Evolutionary conservation across 139 green algal genomes (phyloP), one percentile per base, ranked within the genome.

Genomic region (Desmodesmus armatus): DNA sequence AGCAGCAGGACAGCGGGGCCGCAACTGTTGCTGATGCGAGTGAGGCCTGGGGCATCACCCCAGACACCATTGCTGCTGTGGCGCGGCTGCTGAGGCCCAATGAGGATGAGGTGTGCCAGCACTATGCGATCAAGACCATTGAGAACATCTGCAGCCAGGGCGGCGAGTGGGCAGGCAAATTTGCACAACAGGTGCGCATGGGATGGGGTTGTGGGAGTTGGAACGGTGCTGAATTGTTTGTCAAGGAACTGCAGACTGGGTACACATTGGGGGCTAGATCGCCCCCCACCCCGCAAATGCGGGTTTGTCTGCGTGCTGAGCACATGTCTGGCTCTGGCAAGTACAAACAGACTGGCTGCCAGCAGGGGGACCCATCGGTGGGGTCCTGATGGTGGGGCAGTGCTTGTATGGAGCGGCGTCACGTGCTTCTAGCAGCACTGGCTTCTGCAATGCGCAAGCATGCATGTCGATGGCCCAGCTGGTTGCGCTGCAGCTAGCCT

Each of bases 51-150:
- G 71, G 82, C 70, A 89, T 93, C 72, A 87, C 77, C 33, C 49
- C 65, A 6, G 75, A 41, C 69, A 89, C 89, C 31, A 87, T 91
- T 3, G 74, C 88, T 5, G 70, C 78, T 1, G 86, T 89, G 27
- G 78, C 84, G 33, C 77, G 91, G 70, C 86, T 97, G 90, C 88
- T 99, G 23, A 87, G 89, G 82, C 81, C 85, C 9, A 92, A 92
- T 11, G 94, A 97, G 85, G 96, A 98, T 84, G 93, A 97, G 74
- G 88, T 98, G 31, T 91, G 90, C 25, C 91, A 94, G 89, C 96
- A 99, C 87, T 99, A 99, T 78, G 96, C 96, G 0, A 92, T 94
- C 13, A 99, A 99, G 91, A 97, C 96, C 1, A 93, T 99, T 17
- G 96, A 99, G 89, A 99, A 99, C 90, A 94, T 99, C 35, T 89